These are phyloP conservation scores for Pichia sp. DNA, from an alignment of 1,139 yeast genomes.

Conservation along the genomic window DNA sequence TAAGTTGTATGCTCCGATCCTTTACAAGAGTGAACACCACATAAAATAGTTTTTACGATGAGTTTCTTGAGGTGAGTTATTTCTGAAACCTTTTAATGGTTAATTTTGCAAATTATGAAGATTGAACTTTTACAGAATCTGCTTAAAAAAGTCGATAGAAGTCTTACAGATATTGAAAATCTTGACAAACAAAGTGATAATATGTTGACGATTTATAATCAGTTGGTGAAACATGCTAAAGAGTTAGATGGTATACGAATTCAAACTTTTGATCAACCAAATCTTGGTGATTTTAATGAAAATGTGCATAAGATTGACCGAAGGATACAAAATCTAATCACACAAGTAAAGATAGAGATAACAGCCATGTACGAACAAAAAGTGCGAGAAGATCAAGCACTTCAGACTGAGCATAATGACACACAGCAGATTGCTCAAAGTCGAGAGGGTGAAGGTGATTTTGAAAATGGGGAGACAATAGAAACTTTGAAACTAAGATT, in stretches of 20 bases:
- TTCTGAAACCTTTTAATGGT: no score
- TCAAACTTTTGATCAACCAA: not conserved
- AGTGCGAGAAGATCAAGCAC: conserved; percentile 4
- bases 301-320: conserved; percentile 13
- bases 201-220: conserved; percentile 2
- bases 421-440: not conserved
- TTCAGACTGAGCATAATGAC: not conserved
- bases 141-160: not conserved
- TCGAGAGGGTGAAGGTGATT: not conserved
- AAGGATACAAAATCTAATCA: conserved; percentile 12
- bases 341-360: conserved; percentile 15
- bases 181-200: not conserved
- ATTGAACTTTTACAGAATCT: not conserved
- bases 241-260: conserved; percentile 5
- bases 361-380: not conserved
- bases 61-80: no score
- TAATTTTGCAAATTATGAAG: no score
- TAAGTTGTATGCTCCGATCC: no score
- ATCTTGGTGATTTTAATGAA: not conserved
- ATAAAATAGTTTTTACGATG: no score
- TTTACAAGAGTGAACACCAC: no score
- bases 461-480: conserved; percentile 16
- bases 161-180: not conserved
- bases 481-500: conserved; percentile 22
- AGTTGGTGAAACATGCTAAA: not conserved